A percentile compares a stretch with the other conserved stretches of the same genome.
Conservation (phyloP, 2,329 filamentous ascomycete species). For the Ascochyta pisi region DNA sequence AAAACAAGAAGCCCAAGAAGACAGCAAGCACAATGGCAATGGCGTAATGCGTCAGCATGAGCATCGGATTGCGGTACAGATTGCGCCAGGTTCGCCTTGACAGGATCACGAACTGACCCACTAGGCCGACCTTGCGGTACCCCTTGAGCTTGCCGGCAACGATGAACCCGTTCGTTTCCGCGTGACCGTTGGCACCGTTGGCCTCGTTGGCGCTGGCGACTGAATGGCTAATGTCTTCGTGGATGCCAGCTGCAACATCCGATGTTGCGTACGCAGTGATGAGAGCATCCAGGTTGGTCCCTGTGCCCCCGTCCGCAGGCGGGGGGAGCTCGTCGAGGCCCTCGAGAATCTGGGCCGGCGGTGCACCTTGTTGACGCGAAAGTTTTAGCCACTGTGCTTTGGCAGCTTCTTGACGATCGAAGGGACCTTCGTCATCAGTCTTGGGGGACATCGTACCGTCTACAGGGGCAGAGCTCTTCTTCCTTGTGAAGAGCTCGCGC, state of each 20-base stretch:
- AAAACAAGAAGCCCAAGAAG: constrained; percentile 94
- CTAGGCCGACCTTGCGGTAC: constrained; percentile 80
- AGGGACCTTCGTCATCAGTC: constrained; percentile 66
- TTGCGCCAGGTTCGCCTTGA: constrained; percentile 95
- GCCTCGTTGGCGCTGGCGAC: constrained; percentile 69
- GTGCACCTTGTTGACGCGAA: constrained; percentile 60
- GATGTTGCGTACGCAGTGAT: constrained; percentile 79
- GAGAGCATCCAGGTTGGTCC: constrained; percentile 82
- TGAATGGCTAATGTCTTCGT: constrained; percentile 78
- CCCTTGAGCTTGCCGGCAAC: constrained; percentile 73
- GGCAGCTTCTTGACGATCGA: constrained; percentile 59
- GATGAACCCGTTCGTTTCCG: constrained; percentile 58
- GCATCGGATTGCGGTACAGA: constrained; percentile 93
- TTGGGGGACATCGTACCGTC: constrained; percentile 63
- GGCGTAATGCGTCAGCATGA: constrained; percentile 98
- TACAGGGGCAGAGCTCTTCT: constrained; percentile 66
- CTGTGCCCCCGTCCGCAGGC: constrained; percentile 61
- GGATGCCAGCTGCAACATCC: constrained; percentile 74
- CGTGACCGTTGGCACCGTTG: constrained; percentile 69
- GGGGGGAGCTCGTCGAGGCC: constrained; percentile 70
- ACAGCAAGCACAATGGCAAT: constrained; percentile 95
- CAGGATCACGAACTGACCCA: constrained; percentile 85
- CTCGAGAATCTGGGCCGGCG: constrained; percentile 69
- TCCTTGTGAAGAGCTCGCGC: constrained; percentile 85
- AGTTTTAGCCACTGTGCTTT: constrained; percentile 66